Base-by-base conservation (phyloP, 2,329 filamentous ascomycete species). In the Fusarium neocosmosporiellum region DNA sequence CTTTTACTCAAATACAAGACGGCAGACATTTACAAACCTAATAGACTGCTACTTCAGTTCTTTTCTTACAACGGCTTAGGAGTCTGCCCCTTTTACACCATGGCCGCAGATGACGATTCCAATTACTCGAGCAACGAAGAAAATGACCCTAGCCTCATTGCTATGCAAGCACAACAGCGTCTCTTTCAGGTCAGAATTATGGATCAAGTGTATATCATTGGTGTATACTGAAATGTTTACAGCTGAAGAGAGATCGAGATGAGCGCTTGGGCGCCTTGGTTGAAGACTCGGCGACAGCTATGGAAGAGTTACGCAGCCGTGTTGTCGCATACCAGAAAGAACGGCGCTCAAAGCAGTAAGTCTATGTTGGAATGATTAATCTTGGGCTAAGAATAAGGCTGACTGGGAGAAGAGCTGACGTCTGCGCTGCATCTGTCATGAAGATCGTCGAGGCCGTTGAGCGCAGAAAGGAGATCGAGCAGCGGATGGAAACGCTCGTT, bases 241-340 rank as follows among this genome's bases (percentile, higher is more conserved):
- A 83, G 81, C 62, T 82, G 9, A 81, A 79, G 39, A 78, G 65
- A 20, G 72, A 80, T 39, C 78, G 80, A n/a, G 73, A 77, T 39
- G 70, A 75, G 31, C 74, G 70, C 13, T 74, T 79, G 55, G 71
- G 69, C n/a, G 65, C 65, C 3, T 70, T 80, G 20, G 60, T 78
- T 4, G 60, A 59, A 7, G 76, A 80, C 31, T 72, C 78, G 20
- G 48, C 74, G 4, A 62, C 61, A 4, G 78, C 76, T 18, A 61
- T 82, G 48, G 73, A 74, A 7, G 66, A 75, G 2, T 29, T 82
- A n/a, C 75, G 72, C 33, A 54, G 66, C 33, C 76, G 74, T 31
- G 70, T 72, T 2, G 20, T 67, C 37, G 68, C 66, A 7, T 73
- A 76, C 24, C 73, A 75, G 24, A 66, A 77, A 55, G 73, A 80